Percentiles rank a stretch among this genome's conserved stretches.
Conservation (phyloP, 345 rosid genomes). For the Pistacia vera region DNA sequence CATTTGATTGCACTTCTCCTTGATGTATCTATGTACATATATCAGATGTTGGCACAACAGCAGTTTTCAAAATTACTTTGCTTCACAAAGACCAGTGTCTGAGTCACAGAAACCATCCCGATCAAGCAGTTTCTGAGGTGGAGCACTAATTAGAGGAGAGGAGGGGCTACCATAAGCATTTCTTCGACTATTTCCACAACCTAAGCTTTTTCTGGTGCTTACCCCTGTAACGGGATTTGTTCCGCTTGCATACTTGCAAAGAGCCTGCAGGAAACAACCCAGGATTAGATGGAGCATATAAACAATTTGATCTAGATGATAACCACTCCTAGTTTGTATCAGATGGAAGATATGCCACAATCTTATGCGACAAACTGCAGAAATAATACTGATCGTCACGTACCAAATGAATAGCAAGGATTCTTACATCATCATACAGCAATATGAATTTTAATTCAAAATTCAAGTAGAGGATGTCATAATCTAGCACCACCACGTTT, state of each 20-base stretch:
- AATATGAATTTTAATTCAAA: no score
- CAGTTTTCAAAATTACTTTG: slow-evolving; percentile 25
- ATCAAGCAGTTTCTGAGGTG: slow-evolving; percentile 75
- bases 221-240: slow-evolving; percentile 84
- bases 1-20: background rate
- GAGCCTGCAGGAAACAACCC: slow-evolving; percentile 56
- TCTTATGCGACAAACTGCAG: no score
- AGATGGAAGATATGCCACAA: no score
- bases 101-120: slow-evolving; percentile 89
- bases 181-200: slow-evolving; percentile 81
- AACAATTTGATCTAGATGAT: no score
- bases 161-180: slow-evolving; percentile 89
- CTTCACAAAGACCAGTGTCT: slow-evolving; percentile 74
- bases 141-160: slow-evolving; percentile 85
- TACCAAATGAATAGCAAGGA: background rate
- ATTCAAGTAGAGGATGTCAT: no score
- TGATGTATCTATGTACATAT: background rate
- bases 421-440: background rate
- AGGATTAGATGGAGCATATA: background rate
- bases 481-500: no score
- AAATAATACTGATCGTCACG: no score
- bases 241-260: slow-evolving; percentile 93
- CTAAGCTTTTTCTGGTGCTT: slow-evolving; percentile 78
- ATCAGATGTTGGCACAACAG: background rate
- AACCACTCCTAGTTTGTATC: no score